phyloP scores from a whole-genome alignment of 2,329 filamentous ascomycete species.

The Clarireedia homoeocarpa region DNA sequence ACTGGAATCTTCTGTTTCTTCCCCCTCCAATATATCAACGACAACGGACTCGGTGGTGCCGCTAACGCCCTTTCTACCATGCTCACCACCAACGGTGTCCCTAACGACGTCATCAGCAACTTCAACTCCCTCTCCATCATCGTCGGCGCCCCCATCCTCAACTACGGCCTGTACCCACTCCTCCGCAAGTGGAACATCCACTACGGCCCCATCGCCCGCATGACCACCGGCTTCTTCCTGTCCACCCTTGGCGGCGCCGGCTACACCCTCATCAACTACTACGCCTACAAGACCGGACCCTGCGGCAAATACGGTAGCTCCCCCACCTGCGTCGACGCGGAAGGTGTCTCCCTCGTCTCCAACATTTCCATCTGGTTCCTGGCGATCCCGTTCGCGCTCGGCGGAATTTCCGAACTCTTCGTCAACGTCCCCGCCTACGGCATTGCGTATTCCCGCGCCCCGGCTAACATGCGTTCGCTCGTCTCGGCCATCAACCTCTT shows the following conservation, averaged over 20 bases:
- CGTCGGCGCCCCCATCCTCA: slow-evolving; percentile 64
- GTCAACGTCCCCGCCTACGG: slow-evolving; percentile 44
- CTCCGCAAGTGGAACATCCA: slow-evolving; percentile 54
- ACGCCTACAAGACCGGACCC: slow-evolving; percentile 53
- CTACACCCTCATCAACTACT: slow-evolving; percentile 49
- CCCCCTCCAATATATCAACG: slow-evolving; percentile 35
- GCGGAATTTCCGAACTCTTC: slow-evolving; percentile 45
- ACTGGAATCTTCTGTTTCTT: slow-evolving; percentile 58
- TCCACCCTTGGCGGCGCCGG: slow-evolving; percentile 51
- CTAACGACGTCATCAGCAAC: slow-evolving; percentile 72
- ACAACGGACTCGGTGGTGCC: slow-evolving; percentile 40
- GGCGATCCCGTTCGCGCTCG: slow-evolving; percentile 42
- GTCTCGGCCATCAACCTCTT: slow-evolving; percentile 44
- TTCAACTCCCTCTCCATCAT: slow-evolving; percentile 69
- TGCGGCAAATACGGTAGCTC: slow-evolving; percentile 41
- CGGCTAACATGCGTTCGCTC: slow-evolving; percentile 43
- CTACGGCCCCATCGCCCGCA: slow-evolving; percentile 69
- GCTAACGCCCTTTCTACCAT: slow-evolving; percentile 46
- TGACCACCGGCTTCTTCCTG: slow-evolving; percentile 61
- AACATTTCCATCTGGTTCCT: slow-evolving; percentile 49
- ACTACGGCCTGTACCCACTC: slow-evolving; percentile 58
- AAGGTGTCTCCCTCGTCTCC: slow-evolving; percentile 19
- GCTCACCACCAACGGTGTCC: slow-evolving; percentile 60
- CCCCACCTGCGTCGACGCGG: slow-evolving; percentile 17
- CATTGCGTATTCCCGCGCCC: slow-evolving; percentile 44